Evolutionary conservation across 768 basidiomycete genomes (phyloP), one percentile per base, ranked within the genome.

Genomic region (Russula sp.): DNA sequence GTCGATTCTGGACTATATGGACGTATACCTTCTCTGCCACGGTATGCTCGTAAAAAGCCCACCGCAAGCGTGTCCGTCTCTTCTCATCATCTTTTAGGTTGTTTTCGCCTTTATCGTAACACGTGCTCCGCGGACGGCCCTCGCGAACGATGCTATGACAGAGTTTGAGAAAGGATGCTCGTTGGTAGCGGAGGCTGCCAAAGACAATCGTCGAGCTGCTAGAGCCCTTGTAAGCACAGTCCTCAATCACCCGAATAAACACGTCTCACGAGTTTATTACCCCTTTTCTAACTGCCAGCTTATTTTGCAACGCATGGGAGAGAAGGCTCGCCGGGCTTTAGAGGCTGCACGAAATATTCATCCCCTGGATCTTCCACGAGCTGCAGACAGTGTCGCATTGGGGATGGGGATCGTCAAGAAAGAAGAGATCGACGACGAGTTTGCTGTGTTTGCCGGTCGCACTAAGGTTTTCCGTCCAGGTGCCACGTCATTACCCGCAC

Each of bases 61-160:
- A 11, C 48, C 84, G 18, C 30, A n/a, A 3, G 32, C n/a, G 4
- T 13, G 1, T 13, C 16, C 16, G 5, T 24, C 9, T 40, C 54
- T 59, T 79, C 69, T 30, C 58, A 42, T 38, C 30, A 24, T n/a
- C 14, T 18, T 10, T 40, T 51, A 90, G 89, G 80, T 90, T 11
- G 86, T 92, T 18, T 88, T 92, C 69, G 91, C 89, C 4, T 86
- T 88, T 5, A 86, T 92, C 22, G 90, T 88, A 2, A 89, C 87
- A 3, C 82, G 87, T 32, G 84, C 86, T 3, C 90, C 90, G 6
- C 76, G 81, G 7, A 89, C 86, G 1, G 83, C 86, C 0, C 72
- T 92, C 13, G 90, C 90, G 0, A 73, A 79, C 14, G 79, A 81
- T 2, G 90, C 90, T 4, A 84, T 91, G 75, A 73, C 77, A 22